Evolutionary conservation across 2,329 filamentous ascomycete genomes (phyloP).

Genomic region (Lasiodiplodia hormozganensis): DNA sequence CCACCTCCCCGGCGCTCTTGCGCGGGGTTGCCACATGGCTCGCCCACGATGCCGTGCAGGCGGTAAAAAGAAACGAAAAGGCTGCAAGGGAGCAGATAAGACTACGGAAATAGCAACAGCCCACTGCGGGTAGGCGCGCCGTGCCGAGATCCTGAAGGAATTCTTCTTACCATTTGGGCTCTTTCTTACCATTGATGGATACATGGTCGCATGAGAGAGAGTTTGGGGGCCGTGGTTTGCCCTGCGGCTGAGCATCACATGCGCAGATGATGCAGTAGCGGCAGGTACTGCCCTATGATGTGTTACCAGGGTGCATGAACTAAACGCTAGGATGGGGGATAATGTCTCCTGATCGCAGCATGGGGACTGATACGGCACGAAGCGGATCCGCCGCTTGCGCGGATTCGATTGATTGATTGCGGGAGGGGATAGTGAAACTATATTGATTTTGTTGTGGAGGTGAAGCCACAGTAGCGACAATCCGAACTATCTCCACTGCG

Average conservation of each 20-base stretch:
- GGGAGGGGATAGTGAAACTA: neutral
- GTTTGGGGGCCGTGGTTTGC: neutral
- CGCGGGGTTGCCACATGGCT: neutral
- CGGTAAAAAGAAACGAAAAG: neutral
- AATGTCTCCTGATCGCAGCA: slow-evolving; percentile 16
- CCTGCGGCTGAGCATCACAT: neutral
- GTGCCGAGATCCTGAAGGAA: neutral
- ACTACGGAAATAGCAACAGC: neutral
- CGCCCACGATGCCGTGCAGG: neutral
- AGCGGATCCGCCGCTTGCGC: neutral
- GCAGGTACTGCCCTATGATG: neutral
- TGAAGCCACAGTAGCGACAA: neutral
- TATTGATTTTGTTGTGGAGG: neutral
- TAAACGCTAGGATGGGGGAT: neutral
- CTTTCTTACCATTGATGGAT: neutral
- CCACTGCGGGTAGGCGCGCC: neutral
- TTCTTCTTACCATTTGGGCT: neutral
- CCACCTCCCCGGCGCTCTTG: too few species aligned
- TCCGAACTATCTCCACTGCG: neutral
- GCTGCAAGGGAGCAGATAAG: neutral
- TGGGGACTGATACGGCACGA: neutral
- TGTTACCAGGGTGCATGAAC: too few species aligned
- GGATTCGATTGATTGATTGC: neutral
- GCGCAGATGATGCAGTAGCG: neutral
- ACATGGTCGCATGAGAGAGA: neutral